Evolutionary conservation across 2,329 filamentous ascomycete genomes (phyloP), one percentile per base, ranked within the genome.

Genomic region (Aspergillus pseudoviridinutans): DNA sequence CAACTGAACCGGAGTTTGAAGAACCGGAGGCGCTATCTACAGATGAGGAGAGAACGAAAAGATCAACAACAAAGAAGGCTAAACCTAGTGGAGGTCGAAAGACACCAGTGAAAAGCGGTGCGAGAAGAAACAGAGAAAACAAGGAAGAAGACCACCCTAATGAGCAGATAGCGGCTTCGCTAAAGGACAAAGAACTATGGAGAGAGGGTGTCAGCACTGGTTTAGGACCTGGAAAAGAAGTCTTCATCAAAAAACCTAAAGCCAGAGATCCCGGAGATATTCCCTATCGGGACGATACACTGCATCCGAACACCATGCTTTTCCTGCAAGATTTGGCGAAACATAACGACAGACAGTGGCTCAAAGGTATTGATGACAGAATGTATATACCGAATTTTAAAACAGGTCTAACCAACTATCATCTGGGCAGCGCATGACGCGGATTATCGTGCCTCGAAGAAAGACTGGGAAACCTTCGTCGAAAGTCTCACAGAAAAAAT

Each of bases 401-500:
- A 17, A 22, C 24, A 51, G 47, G 44, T 42, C 54, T 62, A 54
- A 58, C 55, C 53, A 32, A 50, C 50, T 27, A 27, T 20, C 50
- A 24, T 60, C 61, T 28, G 50, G 46, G 41, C 57, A 94, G 91
- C 86, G 67, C 85, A 94, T 71, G 91, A 96, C 72, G 81, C 82
- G 49, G 89, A 95, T 66, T 96, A 90, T 71, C 84, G 92, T 58
- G 82, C 86, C 55, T 85, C 91, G 1, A 83, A 92, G 57, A 87
- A 88, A 58, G 91, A 96, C 71, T 96, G 90, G 82, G 85, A 90
- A 50, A 84, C 85, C 1, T 96, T 92, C 67, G 84, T 94, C 38
- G 87, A 90, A 64, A 79, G 79, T 9, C 79, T 94, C 42, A 90
- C 88, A 1, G 80, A 87, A 59, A 87, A 85, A 60, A 81, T 96